Conservation (phyloP, 1,284 basidiomycete genomes). For the Moniliella sp. region DNA sequence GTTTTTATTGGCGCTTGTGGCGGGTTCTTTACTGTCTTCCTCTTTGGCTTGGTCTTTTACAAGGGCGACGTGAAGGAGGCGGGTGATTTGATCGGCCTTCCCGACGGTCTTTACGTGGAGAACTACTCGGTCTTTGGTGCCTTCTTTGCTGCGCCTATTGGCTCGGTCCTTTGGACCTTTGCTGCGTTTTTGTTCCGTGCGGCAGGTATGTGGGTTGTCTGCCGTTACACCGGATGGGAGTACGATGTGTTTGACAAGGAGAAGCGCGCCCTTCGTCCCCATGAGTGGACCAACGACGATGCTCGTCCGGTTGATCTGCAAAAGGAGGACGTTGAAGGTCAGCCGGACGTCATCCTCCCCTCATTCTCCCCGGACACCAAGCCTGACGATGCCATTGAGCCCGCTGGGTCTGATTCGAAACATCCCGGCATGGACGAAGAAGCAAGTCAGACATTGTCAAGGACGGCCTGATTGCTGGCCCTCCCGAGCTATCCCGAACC, state of each 20-base stretch:
- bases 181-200: conserved; percentile 13
- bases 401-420: too few species aligned
- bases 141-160: conserved; percentile 28
- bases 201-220: conserved; percentile 7
- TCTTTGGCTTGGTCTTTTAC: conserved; percentile 30
- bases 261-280: too few species aligned
- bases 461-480: too few species aligned
- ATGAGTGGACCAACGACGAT: too few species aligned
- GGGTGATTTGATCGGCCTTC: conserved; percentile 19
- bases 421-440: too few species aligned
- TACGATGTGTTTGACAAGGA: conserved; percentile 14
- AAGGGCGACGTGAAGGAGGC: conserved; percentile 12
- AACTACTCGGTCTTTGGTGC: conserved; percentile 31
- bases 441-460: too few species aligned
- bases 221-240: conserved; percentile 6
- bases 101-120: conserved; percentile 24
- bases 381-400: too few species aligned
- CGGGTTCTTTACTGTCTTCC: conserved; percentile 31
- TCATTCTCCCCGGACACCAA: too few species aligned
- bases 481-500: too few species aligned
- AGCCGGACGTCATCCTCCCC: too few species aligned
- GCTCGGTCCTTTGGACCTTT: conserved; percentile 23
- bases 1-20: conserved; percentile 30
- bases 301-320: too few species aligned
- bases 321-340: too few species aligned